Evolutionary conservation across 2,329 filamentous ascomycete species (phyloP), one percentile per base, ranked within the genome.

Genomic region (Calonectria hongkongensis): DNA sequence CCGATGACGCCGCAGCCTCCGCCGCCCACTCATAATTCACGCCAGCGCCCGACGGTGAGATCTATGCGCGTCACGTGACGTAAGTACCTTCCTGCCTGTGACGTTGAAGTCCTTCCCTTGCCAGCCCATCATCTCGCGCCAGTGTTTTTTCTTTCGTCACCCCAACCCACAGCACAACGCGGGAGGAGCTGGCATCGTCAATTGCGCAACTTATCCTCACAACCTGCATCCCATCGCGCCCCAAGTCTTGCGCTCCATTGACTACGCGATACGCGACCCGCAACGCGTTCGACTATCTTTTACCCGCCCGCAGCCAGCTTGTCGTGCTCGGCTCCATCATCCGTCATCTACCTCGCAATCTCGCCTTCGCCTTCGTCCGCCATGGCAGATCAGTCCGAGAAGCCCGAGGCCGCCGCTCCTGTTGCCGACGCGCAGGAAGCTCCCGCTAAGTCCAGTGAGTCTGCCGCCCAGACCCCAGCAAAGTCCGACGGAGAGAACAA

Each of bases 321-420:
- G 60, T 67, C 70, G 73, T 63, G 65, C 71, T 74, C 69, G 71
- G 66, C 76, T 70, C 68, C 70, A 74, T 75, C 70, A 72, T 63
- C 60, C 64, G 71, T 73, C 63, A 72, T 30, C 64, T 67, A 64
- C 62, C 70, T 79, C 77, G 75, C 75, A 79, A 77, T 70, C 66
- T 71, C 71, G 72, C 68, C 70, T 67, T 67, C 58, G 60, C 72
- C 69, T 77, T 66, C 54, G 51, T 71, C 72, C 78, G 80, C 79
- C 78, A 86, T 86, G 85, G 83, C 85, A 68, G 85, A 86, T 70
- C 82, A 82, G 76, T 66, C 80, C 62, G 83, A 85, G 77, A 84
- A 84, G 80, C 75, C 81, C 70, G 83, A 84, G 68, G 81, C 77
- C 70, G 76, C 82, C 63, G 76, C 84, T 71, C 77, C 84, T 58